Evolutionary conservation across 2,329 filamentous ascomycete genomes (phyloP).

Genomic region (Phialemoniopsis sp.): DNA sequence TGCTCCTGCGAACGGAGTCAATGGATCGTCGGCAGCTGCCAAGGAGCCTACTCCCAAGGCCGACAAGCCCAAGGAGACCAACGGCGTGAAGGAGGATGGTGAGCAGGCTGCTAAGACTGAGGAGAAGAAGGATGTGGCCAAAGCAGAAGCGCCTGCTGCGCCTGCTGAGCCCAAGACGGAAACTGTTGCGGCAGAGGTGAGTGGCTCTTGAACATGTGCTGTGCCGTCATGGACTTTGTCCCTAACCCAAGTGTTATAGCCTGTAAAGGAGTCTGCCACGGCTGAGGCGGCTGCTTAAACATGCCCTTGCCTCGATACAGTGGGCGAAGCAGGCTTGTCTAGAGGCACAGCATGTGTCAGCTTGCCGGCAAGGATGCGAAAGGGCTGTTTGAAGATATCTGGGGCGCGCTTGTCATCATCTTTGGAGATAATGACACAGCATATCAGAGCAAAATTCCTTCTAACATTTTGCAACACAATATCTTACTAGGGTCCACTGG

Average conservation of each 20-base stretch:
- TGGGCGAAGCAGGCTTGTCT: background rate
- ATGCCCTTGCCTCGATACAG: background rate
- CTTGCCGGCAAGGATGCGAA: too few relatives aligned
- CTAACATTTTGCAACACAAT: too few relatives aligned
- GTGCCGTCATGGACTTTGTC: too few relatives aligned
- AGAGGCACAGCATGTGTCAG: too few relatives aligned
- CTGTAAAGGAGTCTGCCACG: background rate
- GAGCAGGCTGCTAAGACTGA: conserved; percentile 28
- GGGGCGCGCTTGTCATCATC: too few relatives aligned
- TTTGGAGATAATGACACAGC: too few relatives aligned
- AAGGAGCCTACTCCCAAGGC: conserved; percentile 22
- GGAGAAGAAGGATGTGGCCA: conserved; percentile 18
- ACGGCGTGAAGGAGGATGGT: conserved; percentile 32
- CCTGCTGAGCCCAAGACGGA: conserved; percentile 33
- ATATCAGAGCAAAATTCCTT: too few relatives aligned
- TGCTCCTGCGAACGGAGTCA: conserved; percentile 40
- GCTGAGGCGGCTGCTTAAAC: background rate
- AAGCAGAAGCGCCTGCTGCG: conserved; percentile 13
- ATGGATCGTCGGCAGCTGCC: conserved; percentile 36
- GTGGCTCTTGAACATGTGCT: background rate
- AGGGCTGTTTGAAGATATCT: too few relatives aligned
- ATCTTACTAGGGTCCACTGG: too few relatives aligned
- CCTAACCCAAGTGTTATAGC: too few relatives aligned
- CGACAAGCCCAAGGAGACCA: conserved; percentile 21
- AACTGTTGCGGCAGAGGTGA: conserved; percentile 24